A percentile compares a stretch with the other conserved stretches of the same genome.
These are phyloP conservation scores for Solanum chilense DNA, from an alignment of 257 asterid genomes.

Conservation along the genomic window DNA sequence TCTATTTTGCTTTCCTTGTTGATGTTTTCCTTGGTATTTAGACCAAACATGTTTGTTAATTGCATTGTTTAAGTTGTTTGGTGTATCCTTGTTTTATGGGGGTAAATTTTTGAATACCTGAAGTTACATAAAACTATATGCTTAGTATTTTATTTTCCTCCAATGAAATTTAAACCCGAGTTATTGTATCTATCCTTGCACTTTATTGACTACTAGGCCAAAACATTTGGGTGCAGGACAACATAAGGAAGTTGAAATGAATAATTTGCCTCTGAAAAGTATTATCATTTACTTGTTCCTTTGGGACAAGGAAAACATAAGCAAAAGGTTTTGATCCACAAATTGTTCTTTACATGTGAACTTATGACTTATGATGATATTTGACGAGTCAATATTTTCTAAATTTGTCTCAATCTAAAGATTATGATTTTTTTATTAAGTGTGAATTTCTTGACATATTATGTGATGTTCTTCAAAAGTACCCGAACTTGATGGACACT, in stretches of 20 bases:
- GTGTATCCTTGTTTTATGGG: no score
- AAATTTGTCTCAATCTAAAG: not conserved
- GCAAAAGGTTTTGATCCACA: not conserved
- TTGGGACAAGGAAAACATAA: not conserved
- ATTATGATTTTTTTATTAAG: slow-evolving; percentile 22
- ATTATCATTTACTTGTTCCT: not conserved
- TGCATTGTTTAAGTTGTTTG: no score
- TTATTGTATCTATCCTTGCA: no score
- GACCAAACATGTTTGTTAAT: no score
- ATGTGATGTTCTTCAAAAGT: slow-evolving; percentile 93
- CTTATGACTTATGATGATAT: not conserved
- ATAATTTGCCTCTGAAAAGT: not conserved
- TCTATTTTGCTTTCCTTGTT: no score
- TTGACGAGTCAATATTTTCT: not conserved
- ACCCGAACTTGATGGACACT: slow-evolving; percentile 73
- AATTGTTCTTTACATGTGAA: not conserved
- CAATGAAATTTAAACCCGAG: no score
- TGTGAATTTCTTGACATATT: slow-evolving; percentile 93
- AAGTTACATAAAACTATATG: no score
- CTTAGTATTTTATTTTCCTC: no score
- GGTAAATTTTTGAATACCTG: no score
- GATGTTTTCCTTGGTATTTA: no score
- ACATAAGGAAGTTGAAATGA: not conserved
- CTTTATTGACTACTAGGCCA: not conserved
- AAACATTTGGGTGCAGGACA: not conserved